These are phyloP conservation scores for Santalum album DNA, from an alignment of 164 flowering plant species.

Conservation along the genomic window DNA sequence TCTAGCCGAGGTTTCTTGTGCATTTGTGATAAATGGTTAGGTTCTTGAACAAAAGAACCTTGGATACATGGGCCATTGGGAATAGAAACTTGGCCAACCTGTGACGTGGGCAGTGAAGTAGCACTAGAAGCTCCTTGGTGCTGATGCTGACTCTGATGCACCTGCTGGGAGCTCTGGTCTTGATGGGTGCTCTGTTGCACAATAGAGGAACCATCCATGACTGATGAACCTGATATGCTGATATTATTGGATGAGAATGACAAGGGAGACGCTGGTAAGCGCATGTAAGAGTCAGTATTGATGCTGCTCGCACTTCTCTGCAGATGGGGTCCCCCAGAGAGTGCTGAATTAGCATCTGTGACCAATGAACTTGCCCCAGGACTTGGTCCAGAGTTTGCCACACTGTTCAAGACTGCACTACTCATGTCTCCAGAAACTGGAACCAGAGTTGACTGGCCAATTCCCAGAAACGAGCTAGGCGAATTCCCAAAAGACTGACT, in stretches of 20 bases:
- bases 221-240: slow-evolving; percentile 77
- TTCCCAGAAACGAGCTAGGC: slow-evolving; percentile 48
- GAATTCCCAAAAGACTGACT: slow-evolving; percentile 69
- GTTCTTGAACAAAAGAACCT: slow-evolving; percentile 52
- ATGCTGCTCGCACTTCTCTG: slow-evolving; percentile 97
- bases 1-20: slow-evolving; percentile 84
- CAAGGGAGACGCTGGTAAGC: slow-evolving; percentile 87
- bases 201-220: slow-evolving; percentile 62
- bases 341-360: slow-evolving; percentile 89
- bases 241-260: slow-evolving; percentile 87
- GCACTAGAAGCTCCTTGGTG: slow-evolving; percentile 64
- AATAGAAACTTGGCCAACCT: slow-evolving; percentile 40
- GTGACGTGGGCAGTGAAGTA: slow-evolving; percentile 58
- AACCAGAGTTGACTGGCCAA: slow-evolving; percentile 40
- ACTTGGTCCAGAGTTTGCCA: slow-evolving; percentile 84
- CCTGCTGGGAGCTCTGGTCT: slow-evolving; percentile 48
- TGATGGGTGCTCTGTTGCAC: slow-evolving; percentile 65
- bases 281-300: slow-evolving; percentile 68
- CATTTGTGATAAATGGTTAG: slow-evolving; percentile 42
- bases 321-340: slow-evolving; percentile 88
- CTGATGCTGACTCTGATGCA: slow-evolving; percentile 48
- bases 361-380: slow-evolving; percentile 92
- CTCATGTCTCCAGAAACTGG: slow-evolving; percentile 75
- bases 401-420: slow-evolving; percentile 50
- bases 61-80: slow-evolving; percentile 32